Evolutionary conservation across 176 grass and related monocot genomes (phyloP), one percentile per base, ranked within the genome.

Genomic region (Pharus latifolius): DNA sequence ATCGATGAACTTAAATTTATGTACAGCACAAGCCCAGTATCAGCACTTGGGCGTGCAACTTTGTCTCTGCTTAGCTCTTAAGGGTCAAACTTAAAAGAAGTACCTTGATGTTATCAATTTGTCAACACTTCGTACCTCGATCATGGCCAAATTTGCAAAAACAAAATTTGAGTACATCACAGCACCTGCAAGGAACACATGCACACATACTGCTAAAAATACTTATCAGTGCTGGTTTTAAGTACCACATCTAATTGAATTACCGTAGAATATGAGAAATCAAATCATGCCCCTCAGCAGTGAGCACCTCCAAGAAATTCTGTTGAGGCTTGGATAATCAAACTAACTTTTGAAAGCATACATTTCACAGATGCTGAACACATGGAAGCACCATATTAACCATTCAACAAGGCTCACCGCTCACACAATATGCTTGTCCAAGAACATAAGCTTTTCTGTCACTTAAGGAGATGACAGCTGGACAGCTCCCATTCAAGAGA

Each of bases 81-180:
- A 61, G 37, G 72, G 12, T 55, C 27, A 70, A 64, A 9, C 30
- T 69, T 56, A 60, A 55, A 67, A 62, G 48, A 67, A 62, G 48
- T 63, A 70, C 64, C 47, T 82, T 69, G 20, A 38, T 64, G n/a
- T n/a, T n/a, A 62, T 62, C 16, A 56, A 63, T 63, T n/a, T 47
- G 16, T 16, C 49, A 38, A 48, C 50, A 35, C 20, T 37, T 35
- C 0, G 5, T 25, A 49, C 47, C 53, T 51, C 60, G 43, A 82
- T 60, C 62, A 82, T n/a, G 43, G 33, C 16, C 51, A 74, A 9
- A 48, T 29, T 57, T 69, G 54, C 54, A 67, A 50, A n/a, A 76
- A 42, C 11, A 52, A 11, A 27, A 69, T 19, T 42, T 5, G 37
- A 47, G 23, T 76, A 44, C 20, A 78, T 45, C 41, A 72, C 13